Evolutionary conservation across 768 basidiomycete species (phyloP), one percentile per base, ranked within the genome.

Genomic region (Rhodosporidiobolus odoratus): DNA sequence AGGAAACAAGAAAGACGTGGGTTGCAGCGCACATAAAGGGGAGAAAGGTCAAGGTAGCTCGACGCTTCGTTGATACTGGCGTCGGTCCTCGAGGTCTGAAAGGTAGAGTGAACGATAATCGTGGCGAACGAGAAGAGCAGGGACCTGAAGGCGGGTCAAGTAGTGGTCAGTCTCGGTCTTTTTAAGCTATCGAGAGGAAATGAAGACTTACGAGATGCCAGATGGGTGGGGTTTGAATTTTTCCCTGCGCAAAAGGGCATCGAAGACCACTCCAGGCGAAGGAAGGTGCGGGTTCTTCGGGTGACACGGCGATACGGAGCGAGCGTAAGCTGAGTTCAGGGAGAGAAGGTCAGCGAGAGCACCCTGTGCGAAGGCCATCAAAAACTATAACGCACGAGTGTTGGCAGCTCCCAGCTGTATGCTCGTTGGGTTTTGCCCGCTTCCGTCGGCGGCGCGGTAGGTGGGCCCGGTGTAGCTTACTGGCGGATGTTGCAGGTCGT

Each of bases 361-460:
- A n/a, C 43, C 13, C 43, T 12, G 47, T 19, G 9, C 7, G 54
- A 32, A 58, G 56, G 32, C 9, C 21, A 30, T 8, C 9, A 53
- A 30, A 54, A 17, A 17, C 7, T 23, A 32, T 4, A n/a, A 48
- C 71, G 30, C 23, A 68, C 66, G 87, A 16, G 84, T 86, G 12
- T 86, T 85, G 3, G 91, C 89, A 81, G 87, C 87, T 53, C 91
- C 91, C 80, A 93, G 78, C 67, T 86, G 82, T 2, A 91, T 90
- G 53, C 82, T 78, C 60, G 83, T 82, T 54, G 87, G 82, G 75
- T 91, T 92, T 79, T 93, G 92, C 78, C 81, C 80, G 6, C 86
- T 85, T 15, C 91, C 92, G 78, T 92, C 91, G 6, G 89, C 88
- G 0, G 84, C 78, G 41, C 92, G 86, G 74, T 81, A 87, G 8